These are phyloP conservation scores for Glycine latifolia DNA, from an alignment of 306 rosid species.

Conservation along the genomic window DNA sequence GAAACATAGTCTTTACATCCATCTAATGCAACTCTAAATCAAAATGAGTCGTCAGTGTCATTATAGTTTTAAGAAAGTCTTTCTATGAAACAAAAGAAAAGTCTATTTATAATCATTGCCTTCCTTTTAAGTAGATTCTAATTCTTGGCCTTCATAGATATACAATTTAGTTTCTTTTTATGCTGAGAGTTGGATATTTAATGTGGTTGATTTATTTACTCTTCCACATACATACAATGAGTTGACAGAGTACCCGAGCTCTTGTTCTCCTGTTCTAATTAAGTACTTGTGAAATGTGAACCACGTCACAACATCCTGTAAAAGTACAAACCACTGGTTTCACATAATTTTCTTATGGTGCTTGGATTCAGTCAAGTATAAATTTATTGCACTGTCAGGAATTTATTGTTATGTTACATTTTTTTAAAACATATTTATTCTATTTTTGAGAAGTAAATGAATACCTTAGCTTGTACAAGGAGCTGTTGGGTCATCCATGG, in stretches of 20 bases:
- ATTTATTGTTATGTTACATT: conserved; percentile 22
- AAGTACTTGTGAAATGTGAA: too few relatives aligned
- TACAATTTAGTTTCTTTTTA: not conserved
- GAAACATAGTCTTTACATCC: too few relatives aligned
- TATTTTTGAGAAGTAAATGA: conserved; percentile 31
- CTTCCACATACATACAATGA: not conserved
- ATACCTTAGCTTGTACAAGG: conserved; percentile 13
- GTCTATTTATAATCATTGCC: too few relatives aligned
- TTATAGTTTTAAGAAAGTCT: too few relatives aligned
- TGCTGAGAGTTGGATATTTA: conserved; percentile 30
- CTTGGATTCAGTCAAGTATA: conserved; percentile 7
- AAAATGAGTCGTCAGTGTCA: too few relatives aligned
- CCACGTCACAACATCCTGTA: conserved; percentile 7
- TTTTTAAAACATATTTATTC: conserved; percentile 26
- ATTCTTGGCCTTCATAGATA: conserved; percentile 1
- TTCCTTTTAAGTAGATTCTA: conserved; percentile 11
- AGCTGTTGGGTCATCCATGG: not conserved
- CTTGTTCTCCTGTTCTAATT: too few relatives aligned
- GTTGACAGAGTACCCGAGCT: conserved; percentile 1
- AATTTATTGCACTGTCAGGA: conserved; percentile 10
- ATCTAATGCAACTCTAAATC: too few relatives aligned
- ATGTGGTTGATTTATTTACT: conserved; percentile 5
- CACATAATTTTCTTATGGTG: conserved; percentile 23
- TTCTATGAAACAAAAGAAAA: too few relatives aligned
- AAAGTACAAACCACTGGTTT: conserved; percentile 25